These are phyloP conservation scores for Xylaria scruposa DNA, from an alignment of 495 filamentous ascomycete genomes.

Conservation along the genomic window DNA sequence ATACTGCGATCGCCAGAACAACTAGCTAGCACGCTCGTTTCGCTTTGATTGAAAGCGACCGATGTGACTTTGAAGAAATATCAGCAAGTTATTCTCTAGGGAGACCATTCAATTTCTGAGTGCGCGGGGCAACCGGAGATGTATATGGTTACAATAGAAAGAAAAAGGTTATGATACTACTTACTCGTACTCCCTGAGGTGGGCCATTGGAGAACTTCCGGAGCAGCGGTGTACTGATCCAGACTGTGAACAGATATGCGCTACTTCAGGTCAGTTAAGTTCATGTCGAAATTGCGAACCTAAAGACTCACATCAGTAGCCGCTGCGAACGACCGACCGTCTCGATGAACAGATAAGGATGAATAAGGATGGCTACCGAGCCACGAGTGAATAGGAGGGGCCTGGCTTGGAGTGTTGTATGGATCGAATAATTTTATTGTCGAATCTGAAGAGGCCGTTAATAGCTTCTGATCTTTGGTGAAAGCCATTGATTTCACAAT, in stretches of 20 bases:
- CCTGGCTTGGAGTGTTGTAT: conserved; percentile 69
- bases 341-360: conserved; percentile 81
- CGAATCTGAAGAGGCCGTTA: conserved; percentile 89
- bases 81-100: background rate
- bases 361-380: conserved; percentile 84
- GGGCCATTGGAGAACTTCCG: conserved; percentile 85
- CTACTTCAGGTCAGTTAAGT: conserved; percentile 4
- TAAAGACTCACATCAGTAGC: conserved; percentile 60
- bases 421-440: conserved; percentile 92
- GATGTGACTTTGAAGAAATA: conserved; percentile 60
- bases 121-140: background rate
- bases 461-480: conserved; percentile 80
- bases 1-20: conserved; percentile 84
- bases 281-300: background rate
- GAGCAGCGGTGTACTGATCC: conserved; percentile 73
- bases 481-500: conserved; percentile 93
- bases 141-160: background rate
- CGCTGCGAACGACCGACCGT: conserved; percentile 74
- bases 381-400: conserved; percentile 77
- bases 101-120: background rate
- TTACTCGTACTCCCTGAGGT: conserved; percentile 81
- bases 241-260: conserved; percentile 88
- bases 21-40: conserved; percentile 88
- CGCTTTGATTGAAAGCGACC: conserved; percentile 89
- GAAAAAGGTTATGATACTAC: background rate